Evolutionary conservation across 2,329 filamentous ascomycete genomes (phyloP).

Genomic region (Alternaria incomplexa): DNA sequence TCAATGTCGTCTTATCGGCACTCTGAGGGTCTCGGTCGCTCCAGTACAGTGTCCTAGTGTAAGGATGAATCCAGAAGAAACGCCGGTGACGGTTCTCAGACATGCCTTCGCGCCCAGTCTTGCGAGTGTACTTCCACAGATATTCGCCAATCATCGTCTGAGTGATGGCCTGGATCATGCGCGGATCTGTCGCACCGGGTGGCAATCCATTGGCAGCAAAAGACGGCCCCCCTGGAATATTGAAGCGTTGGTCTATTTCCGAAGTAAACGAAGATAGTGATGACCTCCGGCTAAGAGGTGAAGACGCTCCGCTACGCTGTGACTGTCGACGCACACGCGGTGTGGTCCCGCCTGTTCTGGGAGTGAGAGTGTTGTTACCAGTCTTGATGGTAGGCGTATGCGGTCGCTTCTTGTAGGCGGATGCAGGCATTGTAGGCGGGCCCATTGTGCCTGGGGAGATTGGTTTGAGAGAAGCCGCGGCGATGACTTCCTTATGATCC

Average conservation of each 20-base stretch:
- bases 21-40: slow-evolving; percentile 85
- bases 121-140: slow-evolving; percentile 98
- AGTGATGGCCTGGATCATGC: slow-evolving; percentile 98
- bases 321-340: slow-evolving; percentile 54
- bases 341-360: slow-evolving; percentile 60
- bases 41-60: slow-evolving; percentile 96
- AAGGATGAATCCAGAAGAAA: slow-evolving; percentile 99
- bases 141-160: slow-evolving; percentile 99
- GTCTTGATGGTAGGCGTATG: slow-evolving; percentile 50
- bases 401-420: slow-evolving; percentile 63
- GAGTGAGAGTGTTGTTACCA: slow-evolving; percentile 54
- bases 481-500: slow-evolving; percentile 85
- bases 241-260: slow-evolving; percentile 90
- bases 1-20: slow-evolving; percentile 77
- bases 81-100: slow-evolving; percentile 89
- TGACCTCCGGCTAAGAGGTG: slow-evolving; percentile 69
- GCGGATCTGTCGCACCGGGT: slow-evolving; percentile 77
- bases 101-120: slow-evolving; percentile 85
- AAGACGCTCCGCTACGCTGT: slow-evolving; percentile 57
- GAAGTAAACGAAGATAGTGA: slow-evolving; percentile 96
- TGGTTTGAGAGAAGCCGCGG: slow-evolving; percentile 70
- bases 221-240: slow-evolving; percentile 61
- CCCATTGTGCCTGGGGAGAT: slow-evolving; percentile 68
- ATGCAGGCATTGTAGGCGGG: slow-evolving; percentile 82
- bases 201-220: slow-evolving; percentile 65